Base-by-base conservation (phyloP, 768 basidiomycete species). In the Polyporus arcularius region DNA sequence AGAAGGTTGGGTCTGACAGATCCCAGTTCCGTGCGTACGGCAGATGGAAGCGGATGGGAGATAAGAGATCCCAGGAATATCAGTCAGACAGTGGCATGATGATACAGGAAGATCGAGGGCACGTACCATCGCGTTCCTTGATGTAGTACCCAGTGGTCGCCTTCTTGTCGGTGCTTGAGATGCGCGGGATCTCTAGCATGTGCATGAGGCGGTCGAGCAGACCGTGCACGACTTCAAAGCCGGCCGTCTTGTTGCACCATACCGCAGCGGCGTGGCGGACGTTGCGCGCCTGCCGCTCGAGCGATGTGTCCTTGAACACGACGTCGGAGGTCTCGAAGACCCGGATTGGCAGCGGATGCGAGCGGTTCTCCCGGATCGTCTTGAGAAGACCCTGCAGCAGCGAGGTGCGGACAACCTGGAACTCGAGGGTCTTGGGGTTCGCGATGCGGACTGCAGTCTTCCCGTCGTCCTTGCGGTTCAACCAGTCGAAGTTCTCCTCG, bases 391-490 rank as follows among this genome's bases (percentile, higher is more conserved):
- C 97, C 14, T 96, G 96, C 7, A 99, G 79, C 55, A 99, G 87
- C 30, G 96, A 94, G 1, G 97, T 98, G 63, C 97, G 91, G 46
- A 98, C 94, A 59, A 98, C 90, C 76, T 99, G 97, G 77, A 97
- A 98, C 74, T 98, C 97, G 65, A 94, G 83, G 26, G 97, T 94
- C 78, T 97, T 98, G 0, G 97, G 97, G 76, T 99, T 99, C 59
- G 91, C 94, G 62, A 98, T 93, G 68, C 90, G 90, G 63, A 98
- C 87, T 1, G 90, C 96, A 21, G 84, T 82, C 39, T 83, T 83
- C 42, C 87, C 87, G 65, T 92, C 89, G 74, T 98, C 96, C 32
- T 78, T 70, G 60, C 88, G 89, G 78, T 97, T 97, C 63, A 99
- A 81, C 80, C 87, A 95, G 52, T 86, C 89, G 71, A 98, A 99